Evolutionary conservation across 2,329 filamentous ascomycete species (phyloP), one percentile per base, ranked within the genome.

Genomic region (Pseudocercospora cruenta): DNA sequence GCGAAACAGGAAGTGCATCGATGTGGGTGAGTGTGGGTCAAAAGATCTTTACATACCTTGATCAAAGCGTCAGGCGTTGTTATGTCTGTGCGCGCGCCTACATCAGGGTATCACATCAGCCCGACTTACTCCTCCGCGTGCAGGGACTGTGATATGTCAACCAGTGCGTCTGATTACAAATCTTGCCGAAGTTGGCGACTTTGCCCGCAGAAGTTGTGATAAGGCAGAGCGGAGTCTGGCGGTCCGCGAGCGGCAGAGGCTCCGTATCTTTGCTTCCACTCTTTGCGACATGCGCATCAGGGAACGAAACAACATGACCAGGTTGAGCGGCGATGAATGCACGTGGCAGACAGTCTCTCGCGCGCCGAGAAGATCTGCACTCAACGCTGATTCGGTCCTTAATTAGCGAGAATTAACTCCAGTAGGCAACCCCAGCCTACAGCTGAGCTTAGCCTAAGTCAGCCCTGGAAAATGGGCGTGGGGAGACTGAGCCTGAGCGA

Each of bases 101-200:
- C 36, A 43, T 58, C 31, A 58, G 28, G 31, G 24, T 58, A 58
- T 58, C 55, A 58, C 55, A 36, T 58, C 55, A 58, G 55, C 55
- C 55, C 26, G 49, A 53, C 22, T 53, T 53, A 24, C 16, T 54
- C 51, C 51, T 54, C 51, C 16, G 22, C 36, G 24, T 54, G 24
- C 51, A 54, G 22, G 51, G 51, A 4, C 24, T 54, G 21, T 54
- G 51, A 54, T 54, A 54, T 54, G 22, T 54, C 51, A 54, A 54
- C 51, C 21, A 28, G 51, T 28, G 24, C 21, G 19, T 43, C 33
- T 59, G 57, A 59, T 59, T 59, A 59, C 57, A 59, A 59, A 45
- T 45, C 33, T 26, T 39, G 33, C 57, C 57, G 57, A 59, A 22
- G n/a, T 59, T 59, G 57, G 57, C 33, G 39, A 21, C 21, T 21